These are phyloP conservation scores for Aspergillus haitiensis DNA, from an alignment of 495 filamentous ascomycete genomes.

Conservation along the genomic window DNA sequence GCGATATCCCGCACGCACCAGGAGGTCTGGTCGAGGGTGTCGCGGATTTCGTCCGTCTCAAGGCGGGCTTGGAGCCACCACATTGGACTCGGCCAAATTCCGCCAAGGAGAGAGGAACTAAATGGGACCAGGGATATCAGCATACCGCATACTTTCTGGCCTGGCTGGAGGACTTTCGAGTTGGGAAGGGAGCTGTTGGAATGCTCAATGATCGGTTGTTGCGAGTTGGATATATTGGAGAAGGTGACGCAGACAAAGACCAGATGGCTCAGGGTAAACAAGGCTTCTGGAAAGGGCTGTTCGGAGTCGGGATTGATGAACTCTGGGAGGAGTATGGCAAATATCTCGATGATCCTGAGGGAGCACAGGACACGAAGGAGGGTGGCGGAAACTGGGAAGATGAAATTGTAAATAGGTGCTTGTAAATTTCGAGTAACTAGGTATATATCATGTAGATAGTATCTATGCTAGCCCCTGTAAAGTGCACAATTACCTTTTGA, in stretches of 20 bases:
- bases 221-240: slow-evolving; percentile 47
- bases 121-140: slow-evolving; percentile 93
- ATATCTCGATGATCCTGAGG: slow-evolving; percentile 33
- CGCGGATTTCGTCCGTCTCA: slow-evolving; percentile 89
- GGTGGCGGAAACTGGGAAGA: slow-evolving; percentile 32
- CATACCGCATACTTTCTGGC: slow-evolving; percentile 89
- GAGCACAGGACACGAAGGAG: slow-evolving; percentile 1
- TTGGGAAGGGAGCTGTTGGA: slow-evolving; percentile 70
- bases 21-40: slow-evolving; percentile 88
- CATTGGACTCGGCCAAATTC: slow-evolving; percentile 72
- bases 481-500: too few species aligned
- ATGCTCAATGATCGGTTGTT: slow-evolving; percentile 69
- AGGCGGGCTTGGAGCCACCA: slow-evolving; percentile 68
- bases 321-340: slow-evolving; percentile 73
- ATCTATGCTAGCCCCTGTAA: too few species aligned
- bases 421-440: too few species aligned
- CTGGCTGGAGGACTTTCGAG: slow-evolving; percentile 64
- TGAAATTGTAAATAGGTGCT: slow-evolving; percentile 27
- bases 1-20: slow-evolving; percentile 45
- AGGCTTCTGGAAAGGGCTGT: slow-evolving; percentile 69
- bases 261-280: slow-evolving; percentile 43
- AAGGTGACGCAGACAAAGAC: slow-evolving; percentile 27
- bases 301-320: slow-evolving; percentile 62
- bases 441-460: too few species aligned
- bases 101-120: slow-evolving; percentile 43